Conservation (phyloP, 1,284 basidiomycete species). For the Exobasidium cylindrosporum region DNA sequence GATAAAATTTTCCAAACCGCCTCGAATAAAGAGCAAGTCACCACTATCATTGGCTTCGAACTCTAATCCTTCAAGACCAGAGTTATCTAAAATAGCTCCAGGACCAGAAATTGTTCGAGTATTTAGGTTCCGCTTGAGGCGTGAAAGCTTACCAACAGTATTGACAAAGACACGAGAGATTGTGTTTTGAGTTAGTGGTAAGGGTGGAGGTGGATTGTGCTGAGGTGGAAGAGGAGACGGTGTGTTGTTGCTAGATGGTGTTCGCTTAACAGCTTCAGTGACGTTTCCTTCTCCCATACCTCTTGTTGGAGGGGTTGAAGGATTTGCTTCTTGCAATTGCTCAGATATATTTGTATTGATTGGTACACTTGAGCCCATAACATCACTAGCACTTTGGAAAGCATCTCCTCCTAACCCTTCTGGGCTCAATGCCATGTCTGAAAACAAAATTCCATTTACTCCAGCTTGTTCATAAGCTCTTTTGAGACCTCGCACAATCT, state of each 20-base stretch:
- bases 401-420: background rate
- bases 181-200: slow-evolving; percentile 57
- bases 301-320: background rate
- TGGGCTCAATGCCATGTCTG: background rate
- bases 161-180: slow-evolving; percentile 74
- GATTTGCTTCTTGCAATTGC: background rate
- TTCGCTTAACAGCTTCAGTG: no score
- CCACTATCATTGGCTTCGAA: slow-evolving; percentile 56
- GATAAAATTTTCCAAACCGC: slow-evolving; percentile 38
- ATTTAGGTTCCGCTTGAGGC: slow-evolving; percentile 62
- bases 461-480: slow-evolving; percentile 24
- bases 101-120: background rate
- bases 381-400: background rate
- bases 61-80: slow-evolving; percentile 26
- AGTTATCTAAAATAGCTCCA: background rate
- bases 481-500: slow-evolving; percentile 39
- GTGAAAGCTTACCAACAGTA: slow-evolving; percentile 73
- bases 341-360: background rate
- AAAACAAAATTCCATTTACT: background rate
- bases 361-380: background rate
- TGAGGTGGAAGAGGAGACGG: slow-evolving; percentile 40
- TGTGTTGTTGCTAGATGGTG: slow-evolving; percentile 14
- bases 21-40: slow-evolving; percentile 40
- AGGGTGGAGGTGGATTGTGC: slow-evolving; percentile 23
- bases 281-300: background rate